Percentiles rank a stretch among this genome's conserved stretches.
These are phyloP conservation scores for Cladophialophora yegresii DNA, from an alignment of 2,329 filamentous ascomycete genomes.

Conservation along the genomic window DNA sequence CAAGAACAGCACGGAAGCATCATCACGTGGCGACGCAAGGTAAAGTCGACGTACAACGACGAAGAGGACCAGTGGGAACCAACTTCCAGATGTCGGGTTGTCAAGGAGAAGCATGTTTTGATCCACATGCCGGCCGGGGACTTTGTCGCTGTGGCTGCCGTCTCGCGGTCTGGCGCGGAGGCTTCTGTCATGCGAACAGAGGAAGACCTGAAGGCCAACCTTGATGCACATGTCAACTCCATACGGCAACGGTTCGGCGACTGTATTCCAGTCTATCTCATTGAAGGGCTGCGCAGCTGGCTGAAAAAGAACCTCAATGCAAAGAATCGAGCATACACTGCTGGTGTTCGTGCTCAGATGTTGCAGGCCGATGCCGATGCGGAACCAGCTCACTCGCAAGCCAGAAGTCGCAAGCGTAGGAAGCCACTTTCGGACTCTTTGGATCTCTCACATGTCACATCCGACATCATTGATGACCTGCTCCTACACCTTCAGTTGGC, in stretches of 20 bases:
- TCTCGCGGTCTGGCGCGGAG: conserved; percentile 1
- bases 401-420: conserved; percentile 40
- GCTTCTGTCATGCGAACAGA: conserved; percentile 40
- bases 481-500: conserved; percentile 69
- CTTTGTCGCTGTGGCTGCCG: conserved; percentile 61
- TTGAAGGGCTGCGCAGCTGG: conserved; percentile 69
- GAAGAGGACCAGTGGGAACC: conserved; percentile 67
- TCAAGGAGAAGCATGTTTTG: conserved; percentile 62
- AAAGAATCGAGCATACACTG: conserved; percentile 68
- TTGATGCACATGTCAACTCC: conserved; percentile 61
- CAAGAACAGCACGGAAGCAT: conserved; percentile 44
- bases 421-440: conserved; percentile 46
- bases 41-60: conserved; percentile 64
- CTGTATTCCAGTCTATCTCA: conserved; percentile 65
- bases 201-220: conserved; percentile 48
- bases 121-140: conserved; percentile 64
- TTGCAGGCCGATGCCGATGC: conserved; percentile 38
- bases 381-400: conserved; percentile 8
- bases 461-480: conserved; percentile 70
- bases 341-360: conserved; percentile 59
- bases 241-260: conserved; percentile 58
- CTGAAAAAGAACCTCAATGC: conserved; percentile 68
- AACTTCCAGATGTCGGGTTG: conserved; percentile 47
- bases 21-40: conserved; percentile 69
- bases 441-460: conserved; percentile 57